Evolutionary conservation across 2,329 filamentous ascomycete species (phyloP), one percentile per base, ranked within the genome.

Genomic region (Fusarium sp.): DNA sequence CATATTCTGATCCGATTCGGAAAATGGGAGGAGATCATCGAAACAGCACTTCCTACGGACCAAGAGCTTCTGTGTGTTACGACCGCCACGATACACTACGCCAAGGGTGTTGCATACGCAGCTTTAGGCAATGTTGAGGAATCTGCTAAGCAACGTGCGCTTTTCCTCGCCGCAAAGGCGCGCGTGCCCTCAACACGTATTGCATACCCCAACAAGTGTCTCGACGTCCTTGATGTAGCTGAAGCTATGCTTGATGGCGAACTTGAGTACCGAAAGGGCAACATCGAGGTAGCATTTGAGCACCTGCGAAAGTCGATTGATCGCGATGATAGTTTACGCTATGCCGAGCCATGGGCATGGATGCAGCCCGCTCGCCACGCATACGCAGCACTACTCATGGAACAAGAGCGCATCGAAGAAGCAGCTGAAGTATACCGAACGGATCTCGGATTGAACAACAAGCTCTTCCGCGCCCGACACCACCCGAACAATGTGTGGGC

Each of bases 401-500:
- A 93, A 72, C 89, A 90, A 74, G 87, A 85, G 0, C 81, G 79
- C 8, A 80, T 86, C 1, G 83, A 85, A 30, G 81, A 89, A 53
- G 88, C 89, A 0, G 80, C 82, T 0, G 82, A 77, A 2, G 84
- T 87, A 1, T 91, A 91, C 67, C 80, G 79, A 10, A 87, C 87
- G 0, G 89, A 91, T 67, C 77, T 91, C 13, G 89, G 89, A 0
- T 74, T 89, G 9, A 83, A 86, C 62, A 80, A 83, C 39, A 86
- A 84, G 4, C 77, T 92, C 8, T 88, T 89, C 2, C 82, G 90
- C 25, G 86, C 89, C 2, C 79, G 86, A 31, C 86, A 87, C 65
- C 91, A 93, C 77, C 89, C 86, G 7, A 89, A 89, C 51, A 93
- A 93, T 67, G 87, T 93, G 0, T 93, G 91, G 91, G 86, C 90